These are phyloP conservation scores for Graphilbum ipis-grandicollis DNA, from an alignment of 2,329 filamentous ascomycete genomes.

Conservation along the genomic window DNA sequence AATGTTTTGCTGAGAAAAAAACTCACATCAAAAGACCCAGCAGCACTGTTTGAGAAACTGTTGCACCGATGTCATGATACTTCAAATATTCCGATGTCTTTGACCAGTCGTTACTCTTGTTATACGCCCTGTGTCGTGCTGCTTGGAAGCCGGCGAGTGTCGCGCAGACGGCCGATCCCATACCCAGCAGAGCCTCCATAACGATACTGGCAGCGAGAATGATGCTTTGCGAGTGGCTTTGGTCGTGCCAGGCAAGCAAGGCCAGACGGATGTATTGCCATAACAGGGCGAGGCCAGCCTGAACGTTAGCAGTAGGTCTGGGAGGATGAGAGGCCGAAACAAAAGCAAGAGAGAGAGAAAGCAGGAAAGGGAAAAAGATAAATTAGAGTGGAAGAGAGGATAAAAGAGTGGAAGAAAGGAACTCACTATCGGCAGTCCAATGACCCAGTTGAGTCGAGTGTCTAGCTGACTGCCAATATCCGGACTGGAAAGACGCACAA, in stretches of 20 bases:
- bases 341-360: not conserved
- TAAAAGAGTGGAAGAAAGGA: too few relatives aligned
- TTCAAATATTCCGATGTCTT: too few relatives aligned
- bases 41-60: slow-evolving; percentile 1
- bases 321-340: too few relatives aligned
- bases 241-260: not conserved
- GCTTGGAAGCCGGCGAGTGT: slow-evolving; percentile 8
- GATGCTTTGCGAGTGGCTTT: not conserved
- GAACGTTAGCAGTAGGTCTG: not conserved
- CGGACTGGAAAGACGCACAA: slow-evolving; percentile 3
- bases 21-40: slow-evolving; percentile 3
- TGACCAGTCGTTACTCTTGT: not conserved
- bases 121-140: slow-evolving; percentile 5
- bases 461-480: slow-evolving; percentile 2
- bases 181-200: slow-evolving; percentile 2
- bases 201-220: slow-evolving; percentile 2
- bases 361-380: too few relatives aligned
- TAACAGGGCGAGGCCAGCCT: slow-evolving; percentile 2
- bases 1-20: too few relatives aligned
- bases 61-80: slow-evolving; percentile 6
- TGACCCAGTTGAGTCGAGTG: slow-evolving; percentile 4
- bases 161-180: slow-evolving; percentile 6
- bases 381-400: too few relatives aligned
- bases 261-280: slow-evolving; percentile 5
- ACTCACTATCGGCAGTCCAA: slow-evolving; percentile 6